phyloP scores from a whole-genome alignment of 2,329 filamentous ascomycete genomes.

The Alternaria panax region DNA sequence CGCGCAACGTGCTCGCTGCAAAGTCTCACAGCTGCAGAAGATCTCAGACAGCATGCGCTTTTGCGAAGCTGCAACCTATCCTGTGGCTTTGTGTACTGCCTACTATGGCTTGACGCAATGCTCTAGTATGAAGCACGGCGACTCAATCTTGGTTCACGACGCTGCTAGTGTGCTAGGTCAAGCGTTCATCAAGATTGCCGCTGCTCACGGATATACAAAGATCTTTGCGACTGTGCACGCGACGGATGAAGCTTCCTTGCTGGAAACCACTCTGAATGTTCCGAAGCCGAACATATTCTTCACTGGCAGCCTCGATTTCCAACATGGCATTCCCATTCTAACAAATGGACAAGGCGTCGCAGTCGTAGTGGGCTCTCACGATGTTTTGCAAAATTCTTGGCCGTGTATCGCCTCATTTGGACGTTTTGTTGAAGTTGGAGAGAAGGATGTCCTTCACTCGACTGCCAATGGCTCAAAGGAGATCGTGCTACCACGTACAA shows the following conservation, averaged over 20 bases:
- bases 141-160: conserved; percentile 6
- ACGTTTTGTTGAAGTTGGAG: conserved; percentile 35
- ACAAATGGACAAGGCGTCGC: conserved; percentile 43
- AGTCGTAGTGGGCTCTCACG: conserved; percentile 44
- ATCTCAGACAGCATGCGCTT: conserved; percentile 16
- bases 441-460: conserved; percentile 9
- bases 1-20: conserved; percentile 10
- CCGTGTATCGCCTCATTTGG: conserved; percentile 41
- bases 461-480: conserved; percentile 9
- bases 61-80: conserved; percentile 22
- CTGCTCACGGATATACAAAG: background rate
- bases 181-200: conserved; percentile 3
- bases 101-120: conserved; percentile 3
- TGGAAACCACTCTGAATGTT: conserved; percentile 20
- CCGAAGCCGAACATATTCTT: conserved; percentile 35
- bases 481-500: background rate
- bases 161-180: conserved; percentile 5
- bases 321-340: conserved; percentile 11
- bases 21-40: conserved; percentile 16
- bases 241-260: conserved; percentile 11
- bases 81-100: conserved; percentile 10
- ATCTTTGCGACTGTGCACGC: conserved; percentile 22
- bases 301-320: background rate
- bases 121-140: background rate
- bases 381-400: conserved; percentile 28